These are phyloP conservation scores for Artemisia annua DNA, from an alignment of 129 eudicot species.

Conservation along the genomic window DNA sequence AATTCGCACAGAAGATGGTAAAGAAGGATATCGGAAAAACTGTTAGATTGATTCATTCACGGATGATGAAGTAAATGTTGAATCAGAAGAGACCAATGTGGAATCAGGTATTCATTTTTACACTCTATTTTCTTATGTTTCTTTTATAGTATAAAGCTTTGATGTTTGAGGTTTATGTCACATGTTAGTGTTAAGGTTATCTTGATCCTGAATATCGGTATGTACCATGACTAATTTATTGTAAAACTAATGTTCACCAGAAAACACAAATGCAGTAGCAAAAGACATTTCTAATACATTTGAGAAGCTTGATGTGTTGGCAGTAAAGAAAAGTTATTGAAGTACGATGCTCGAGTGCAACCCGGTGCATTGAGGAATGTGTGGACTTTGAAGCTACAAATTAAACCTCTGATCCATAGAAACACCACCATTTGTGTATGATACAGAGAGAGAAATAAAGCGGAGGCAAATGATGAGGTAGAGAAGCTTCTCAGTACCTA, in stretches of 20 bases:
- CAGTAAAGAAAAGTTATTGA: slow-evolving; percentile 46
- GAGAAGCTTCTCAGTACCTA: too few species aligned
- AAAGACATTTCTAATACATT: slow-evolving; percentile 25
- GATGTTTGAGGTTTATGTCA: too few species aligned
- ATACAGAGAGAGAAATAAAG: too few species aligned
- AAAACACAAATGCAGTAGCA: slow-evolving; percentile 68
- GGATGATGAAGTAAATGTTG: too few species aligned
- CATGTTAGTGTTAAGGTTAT: neutral
- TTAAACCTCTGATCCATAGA: neutral
- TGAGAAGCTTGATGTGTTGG: slow-evolving; percentile 25
- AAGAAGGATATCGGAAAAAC: too few species aligned
- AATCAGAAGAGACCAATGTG: too few species aligned
- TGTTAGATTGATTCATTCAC: too few species aligned
- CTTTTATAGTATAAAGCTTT: too few species aligned
- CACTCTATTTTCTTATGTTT: too few species aligned
- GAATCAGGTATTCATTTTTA: too few species aligned
- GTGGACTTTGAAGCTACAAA: slow-evolving; percentile 7
- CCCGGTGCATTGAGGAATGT: neutral
- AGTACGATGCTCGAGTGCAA: neutral
- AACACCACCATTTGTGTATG: too few species aligned
- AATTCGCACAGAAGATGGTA: neutral
- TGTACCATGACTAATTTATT: neutral
- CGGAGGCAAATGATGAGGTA: too few species aligned
- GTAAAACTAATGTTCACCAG: slow-evolving; percentile 30
- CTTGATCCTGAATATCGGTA: neutral